phyloP scores from a whole-genome alignment of 805 yeast genomes.

The Wickerhamiella nectarea region DNA sequence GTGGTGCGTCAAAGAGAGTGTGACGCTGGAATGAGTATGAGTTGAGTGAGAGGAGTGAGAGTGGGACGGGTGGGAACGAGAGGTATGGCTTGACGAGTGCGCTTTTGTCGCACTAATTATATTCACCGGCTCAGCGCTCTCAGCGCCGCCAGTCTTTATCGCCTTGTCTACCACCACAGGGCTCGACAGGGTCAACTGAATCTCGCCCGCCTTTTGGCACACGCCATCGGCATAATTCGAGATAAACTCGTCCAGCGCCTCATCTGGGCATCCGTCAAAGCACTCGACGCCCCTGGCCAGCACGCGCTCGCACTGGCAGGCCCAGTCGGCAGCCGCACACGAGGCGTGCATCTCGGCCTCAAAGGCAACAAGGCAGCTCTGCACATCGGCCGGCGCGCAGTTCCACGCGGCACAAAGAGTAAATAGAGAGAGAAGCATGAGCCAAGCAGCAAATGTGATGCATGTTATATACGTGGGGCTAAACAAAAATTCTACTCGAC shows the following conservation, averaged over 20 bases:
- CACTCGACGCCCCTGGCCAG: slow-evolving; percentile 3
- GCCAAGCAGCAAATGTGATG: not conserved
- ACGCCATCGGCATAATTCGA: slow-evolving; percentile 7
- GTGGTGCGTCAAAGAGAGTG: no score
- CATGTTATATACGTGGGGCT: no score
- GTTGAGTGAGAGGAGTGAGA: no score
- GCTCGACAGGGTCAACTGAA: slow-evolving; percentile 1
- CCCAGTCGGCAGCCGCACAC: not conserved
- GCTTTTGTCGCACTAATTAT: no score
- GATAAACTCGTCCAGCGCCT: slow-evolving; percentile 5
- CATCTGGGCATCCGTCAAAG: slow-evolving; percentile 8
- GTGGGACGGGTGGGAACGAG: no score
- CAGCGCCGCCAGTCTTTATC: no score
- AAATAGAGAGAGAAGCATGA: not conserved
- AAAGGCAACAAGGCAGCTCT: not conserved
- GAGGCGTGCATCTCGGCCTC: not conserved
- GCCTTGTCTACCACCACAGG: no score
- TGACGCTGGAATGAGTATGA: no score
- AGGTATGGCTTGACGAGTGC: no score
- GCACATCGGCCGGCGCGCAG: slow-evolving; percentile 6
- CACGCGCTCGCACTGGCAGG: slow-evolving; percentile 3
- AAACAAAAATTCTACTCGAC: not conserved
- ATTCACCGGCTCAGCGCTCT: no score
- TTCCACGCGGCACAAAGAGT: not conserved
- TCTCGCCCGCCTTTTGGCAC: slow-evolving; percentile 5